phyloP scores from a whole-genome alignment of 192 early-diverging fungal species.

The Geranomyces variabilis region DNA sequence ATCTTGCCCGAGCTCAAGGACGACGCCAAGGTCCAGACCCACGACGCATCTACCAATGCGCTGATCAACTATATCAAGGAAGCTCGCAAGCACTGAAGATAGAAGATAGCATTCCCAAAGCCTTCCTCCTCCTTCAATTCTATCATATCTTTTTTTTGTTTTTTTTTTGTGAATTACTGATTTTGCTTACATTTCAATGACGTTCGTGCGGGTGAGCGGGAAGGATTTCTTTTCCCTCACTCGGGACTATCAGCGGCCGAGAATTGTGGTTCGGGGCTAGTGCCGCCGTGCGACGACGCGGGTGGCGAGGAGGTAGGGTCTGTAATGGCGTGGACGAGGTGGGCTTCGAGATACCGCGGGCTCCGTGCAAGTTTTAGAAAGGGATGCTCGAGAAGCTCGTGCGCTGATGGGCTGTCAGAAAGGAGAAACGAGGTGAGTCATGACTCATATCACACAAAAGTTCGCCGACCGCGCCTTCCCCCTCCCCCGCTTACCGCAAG shows the following conservation, averaged over 20 bases:
- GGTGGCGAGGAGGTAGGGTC: neutral
- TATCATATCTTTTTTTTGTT: too few species aligned
- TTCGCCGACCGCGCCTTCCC: too few species aligned
- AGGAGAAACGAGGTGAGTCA: neutral
- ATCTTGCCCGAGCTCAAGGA: conserved; percentile 88
- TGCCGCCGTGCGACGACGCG: too few species aligned
- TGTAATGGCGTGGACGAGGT: conserved; percentile 13
- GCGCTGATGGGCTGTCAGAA: conserved; percentile 38
- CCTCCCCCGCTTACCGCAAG: conserved; percentile 35
- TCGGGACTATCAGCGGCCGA: too few species aligned
- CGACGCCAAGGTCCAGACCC: conserved; percentile 61
- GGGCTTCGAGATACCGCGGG: conserved; percentile 35
- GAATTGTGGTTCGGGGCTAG: too few species aligned
- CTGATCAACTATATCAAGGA: conserved; percentile 92
- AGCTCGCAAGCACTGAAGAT: conserved; percentile 17
- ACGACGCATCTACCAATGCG: conserved; percentile 95
- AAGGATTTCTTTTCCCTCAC: too few species aligned
- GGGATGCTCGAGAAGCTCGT: conserved; percentile 41
- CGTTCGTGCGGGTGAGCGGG: too few species aligned
- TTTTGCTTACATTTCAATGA: too few species aligned
- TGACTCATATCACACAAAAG: neutral
- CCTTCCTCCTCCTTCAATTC: too few species aligned
- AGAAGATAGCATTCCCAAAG: too few species aligned
- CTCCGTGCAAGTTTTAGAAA: conserved; percentile 44
- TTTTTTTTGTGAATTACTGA: too few species aligned